phyloP scores from a whole-genome alignment of 2,329 filamentous ascomycete species.

The Calcarisporium arbuscula region DNA sequence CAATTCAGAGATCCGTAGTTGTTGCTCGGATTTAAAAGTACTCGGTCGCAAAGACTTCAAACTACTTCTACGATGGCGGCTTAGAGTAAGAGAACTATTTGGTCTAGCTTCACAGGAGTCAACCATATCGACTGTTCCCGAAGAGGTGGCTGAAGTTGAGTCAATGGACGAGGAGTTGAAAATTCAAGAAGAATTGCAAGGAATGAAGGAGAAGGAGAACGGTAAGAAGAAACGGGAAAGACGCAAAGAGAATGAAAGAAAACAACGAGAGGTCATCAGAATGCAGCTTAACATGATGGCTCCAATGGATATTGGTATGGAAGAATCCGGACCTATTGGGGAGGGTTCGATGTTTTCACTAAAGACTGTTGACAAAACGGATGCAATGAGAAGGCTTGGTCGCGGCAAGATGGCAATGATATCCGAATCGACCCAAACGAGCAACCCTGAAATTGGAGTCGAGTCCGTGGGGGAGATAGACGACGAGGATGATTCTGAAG shows the following conservation, averaged over 20 bases:
- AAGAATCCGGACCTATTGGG: constrained; percentile 71
- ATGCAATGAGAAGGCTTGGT: constrained; percentile 52
- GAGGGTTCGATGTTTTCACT: constrained; percentile 82
- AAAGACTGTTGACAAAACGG: constrained; percentile 72
- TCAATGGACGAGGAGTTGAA: constrained; percentile 92
- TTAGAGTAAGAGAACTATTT: constrained; percentile 85
- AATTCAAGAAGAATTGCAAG: constrained; percentile 81
- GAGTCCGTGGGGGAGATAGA: constrained; percentile 49
- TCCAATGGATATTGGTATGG: constrained; percentile 91
- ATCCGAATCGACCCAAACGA: constrained; percentile 46
- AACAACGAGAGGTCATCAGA: constrained; percentile 88
- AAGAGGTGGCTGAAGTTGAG: constrained; percentile 76
- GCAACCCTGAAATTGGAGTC: constrained; percentile 54
- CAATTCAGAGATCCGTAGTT: constrained; percentile 70
- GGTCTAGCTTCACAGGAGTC: constrained; percentile 74
- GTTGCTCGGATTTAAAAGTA: constrained; percentile 80
- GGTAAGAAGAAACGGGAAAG: constrained; percentile 76
- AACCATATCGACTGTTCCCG: constrained; percentile 34
- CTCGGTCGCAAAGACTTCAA: constrained; percentile 94
- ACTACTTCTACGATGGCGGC: constrained; percentile 77
- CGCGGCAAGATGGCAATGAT: constrained; percentile 74
- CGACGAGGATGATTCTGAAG: constrained; percentile 68
- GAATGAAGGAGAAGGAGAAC: constrained; percentile 71
- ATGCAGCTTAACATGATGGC: constrained; percentile 97
- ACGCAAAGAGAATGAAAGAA: constrained; percentile 84